Conservation (phyloP, 495 filamentous ascomycete species). For the Talaromyces thailandensis region DNA sequence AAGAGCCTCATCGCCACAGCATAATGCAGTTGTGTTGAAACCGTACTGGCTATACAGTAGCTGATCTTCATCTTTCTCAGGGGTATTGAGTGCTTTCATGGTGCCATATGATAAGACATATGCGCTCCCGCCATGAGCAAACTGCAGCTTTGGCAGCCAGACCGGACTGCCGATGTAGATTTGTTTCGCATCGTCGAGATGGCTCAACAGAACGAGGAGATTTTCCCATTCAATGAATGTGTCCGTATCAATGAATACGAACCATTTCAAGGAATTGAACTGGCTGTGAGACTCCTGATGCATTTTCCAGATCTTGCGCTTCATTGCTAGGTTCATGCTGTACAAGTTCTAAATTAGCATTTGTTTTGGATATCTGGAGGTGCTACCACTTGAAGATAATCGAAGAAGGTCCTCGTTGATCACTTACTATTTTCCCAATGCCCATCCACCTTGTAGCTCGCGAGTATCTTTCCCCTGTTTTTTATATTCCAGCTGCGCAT, state of each 20-base stretch:
- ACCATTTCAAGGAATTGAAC: slow-evolving; percentile 32
- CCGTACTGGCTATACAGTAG: slow-evolving; percentile 18
- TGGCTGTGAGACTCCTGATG: slow-evolving; percentile 22
- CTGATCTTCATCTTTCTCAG: slow-evolving; percentile 21
- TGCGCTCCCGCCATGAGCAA: slow-evolving; percentile 44
- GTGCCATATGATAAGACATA: slow-evolving; percentile 41
- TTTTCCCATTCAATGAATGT: slow-evolving; percentile 52
- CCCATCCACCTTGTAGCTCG: slow-evolving; percentile 32
- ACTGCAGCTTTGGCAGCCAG: slow-evolving; percentile 30
- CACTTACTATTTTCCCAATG: slow-evolving; percentile 54
- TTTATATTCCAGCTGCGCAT: slow-evolving; percentile 32
- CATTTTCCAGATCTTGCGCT: slow-evolving; percentile 39
- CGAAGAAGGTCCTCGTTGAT: slow-evolving; percentile 16
- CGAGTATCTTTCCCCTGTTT: slow-evolving; percentile 23
- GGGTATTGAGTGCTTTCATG: slow-evolving; percentile 14
- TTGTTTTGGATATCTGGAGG: background rate
- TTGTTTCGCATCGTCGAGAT: slow-evolving; percentile 34
- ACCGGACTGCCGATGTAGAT: slow-evolving; percentile 42
- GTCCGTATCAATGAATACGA: slow-evolving; percentile 52
- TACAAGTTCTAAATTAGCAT: background rate
- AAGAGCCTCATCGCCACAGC: slow-evolving; percentile 39
- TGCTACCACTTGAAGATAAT: background rate
- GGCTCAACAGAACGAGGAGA: slow-evolving; percentile 39
- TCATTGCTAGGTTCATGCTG: slow-evolving; percentile 3
- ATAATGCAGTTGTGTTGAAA: slow-evolving; percentile 10